These are phyloP conservation scores for Ochetophila trinervis DNA, from an alignment of 306 rosid genomes.

Conservation along the genomic window DNA sequence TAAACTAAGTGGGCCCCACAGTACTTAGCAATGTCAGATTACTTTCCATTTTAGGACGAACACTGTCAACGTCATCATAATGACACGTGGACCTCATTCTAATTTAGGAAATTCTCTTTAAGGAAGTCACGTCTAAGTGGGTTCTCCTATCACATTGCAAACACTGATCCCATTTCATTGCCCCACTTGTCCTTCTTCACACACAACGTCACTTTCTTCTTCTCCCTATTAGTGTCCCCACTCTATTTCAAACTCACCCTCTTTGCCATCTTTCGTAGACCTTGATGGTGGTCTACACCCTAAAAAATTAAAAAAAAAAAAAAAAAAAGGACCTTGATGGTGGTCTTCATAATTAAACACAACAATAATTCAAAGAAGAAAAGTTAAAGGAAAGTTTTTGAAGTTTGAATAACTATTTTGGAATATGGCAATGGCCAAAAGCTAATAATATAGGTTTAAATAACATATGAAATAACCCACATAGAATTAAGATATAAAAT, in stretches of 20 bases:
- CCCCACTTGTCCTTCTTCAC: neutral
- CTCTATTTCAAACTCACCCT: too few relatives aligned
- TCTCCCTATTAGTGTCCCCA: too few relatives aligned
- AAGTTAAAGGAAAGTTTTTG: too few relatives aligned
- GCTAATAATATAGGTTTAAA: neutral
- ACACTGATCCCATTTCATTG: neutral
- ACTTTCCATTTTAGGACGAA: slow-evolving; percentile 34
- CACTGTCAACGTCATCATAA: slow-evolving; percentile 52
- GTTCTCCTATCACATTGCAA: neutral
- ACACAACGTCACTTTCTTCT: slow-evolving; percentile 6
- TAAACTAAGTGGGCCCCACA: slow-evolving; percentile 32
- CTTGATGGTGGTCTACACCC: too few relatives aligned
- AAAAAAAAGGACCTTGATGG: too few relatives aligned
- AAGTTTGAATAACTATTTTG: too few relatives aligned
- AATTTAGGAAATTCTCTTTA: slow-evolving; percentile 35
- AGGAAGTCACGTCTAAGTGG: slow-evolving; percentile 47
- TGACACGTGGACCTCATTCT: slow-evolving; percentile 52
- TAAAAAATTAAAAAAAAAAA: too few relatives aligned
- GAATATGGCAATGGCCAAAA: slow-evolving; percentile 3
- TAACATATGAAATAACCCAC: slow-evolving; percentile 6
- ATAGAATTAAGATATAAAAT: neutral
- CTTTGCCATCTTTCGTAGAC: too few relatives aligned
- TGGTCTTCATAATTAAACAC: too few relatives aligned
- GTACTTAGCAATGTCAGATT: slow-evolving; percentile 39
- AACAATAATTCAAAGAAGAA: too few relatives aligned